These are phyloP conservation scores for Phaseolus coccineus DNA, from an alignment of 331 rosid species.

Conservation along the genomic window DNA sequence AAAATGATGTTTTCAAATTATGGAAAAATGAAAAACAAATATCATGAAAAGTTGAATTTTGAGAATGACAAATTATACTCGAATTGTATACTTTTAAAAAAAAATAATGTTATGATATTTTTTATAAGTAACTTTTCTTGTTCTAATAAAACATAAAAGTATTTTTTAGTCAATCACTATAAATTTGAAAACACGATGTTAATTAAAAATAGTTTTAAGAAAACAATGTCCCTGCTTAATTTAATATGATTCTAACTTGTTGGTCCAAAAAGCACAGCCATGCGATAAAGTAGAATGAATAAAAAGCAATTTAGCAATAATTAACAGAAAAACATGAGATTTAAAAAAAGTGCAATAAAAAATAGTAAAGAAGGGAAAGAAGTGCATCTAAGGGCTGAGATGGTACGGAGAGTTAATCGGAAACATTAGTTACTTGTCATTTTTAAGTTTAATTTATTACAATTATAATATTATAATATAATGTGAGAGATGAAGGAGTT, in stretches of 20 bases:
- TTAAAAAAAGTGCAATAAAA: background rate
- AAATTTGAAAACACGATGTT: background rate
- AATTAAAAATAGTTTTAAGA: background rate
- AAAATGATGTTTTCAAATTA: background rate
- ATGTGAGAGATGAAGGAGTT: background rate
- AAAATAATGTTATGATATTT: background rate
- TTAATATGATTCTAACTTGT: no score
- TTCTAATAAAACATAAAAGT: background rate
- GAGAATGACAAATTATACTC: background rate
- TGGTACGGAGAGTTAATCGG: background rate
- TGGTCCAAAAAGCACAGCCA: background rate
- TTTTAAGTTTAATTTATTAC: background rate
- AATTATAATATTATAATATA: no score
- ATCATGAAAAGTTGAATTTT: background rate
- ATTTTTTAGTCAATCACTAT: no score
- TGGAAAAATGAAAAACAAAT: background rate
- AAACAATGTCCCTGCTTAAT: background rate
- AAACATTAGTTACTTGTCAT: background rate
- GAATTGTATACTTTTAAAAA: background rate
- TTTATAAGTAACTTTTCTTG: no score
- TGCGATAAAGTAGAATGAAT: no score
- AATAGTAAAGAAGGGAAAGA: background rate
- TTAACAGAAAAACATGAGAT: background rate
- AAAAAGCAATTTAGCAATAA: background rate
- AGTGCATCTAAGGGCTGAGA: constrained; percentile 39